Percentiles rank a stretch among this genome's conserved stretches.
These are phyloP conservation scores for Epichloe sibirici DNA, from an alignment of 2,329 filamentous ascomycete genomes.

Conservation along the genomic window DNA sequence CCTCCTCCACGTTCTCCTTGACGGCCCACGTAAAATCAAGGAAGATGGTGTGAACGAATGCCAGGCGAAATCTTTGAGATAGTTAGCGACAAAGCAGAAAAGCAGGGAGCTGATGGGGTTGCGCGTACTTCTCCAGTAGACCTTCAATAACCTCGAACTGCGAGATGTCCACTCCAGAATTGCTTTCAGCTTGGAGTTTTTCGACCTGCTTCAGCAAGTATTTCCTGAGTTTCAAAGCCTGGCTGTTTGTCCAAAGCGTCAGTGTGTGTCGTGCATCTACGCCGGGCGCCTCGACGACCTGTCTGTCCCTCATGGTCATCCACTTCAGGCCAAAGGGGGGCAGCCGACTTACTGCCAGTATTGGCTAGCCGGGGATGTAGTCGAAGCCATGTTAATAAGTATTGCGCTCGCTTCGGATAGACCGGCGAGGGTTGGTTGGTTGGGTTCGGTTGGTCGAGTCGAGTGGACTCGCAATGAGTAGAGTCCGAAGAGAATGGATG, in stretches of 20 bases:
- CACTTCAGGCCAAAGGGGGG: background rate
- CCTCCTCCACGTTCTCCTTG: slow-evolving; percentile 51
- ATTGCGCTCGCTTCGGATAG: slow-evolving; percentile 1
- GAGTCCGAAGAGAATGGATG: slow-evolving; percentile 9
- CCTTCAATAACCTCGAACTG: slow-evolving; percentile 33
- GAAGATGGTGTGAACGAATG: slow-evolving; percentile 62
- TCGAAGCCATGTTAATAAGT: slow-evolving; percentile 5
- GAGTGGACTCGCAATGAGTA: background rate
- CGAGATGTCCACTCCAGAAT: slow-evolving; percentile 25
- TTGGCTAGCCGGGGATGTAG: slow-evolving; percentile 21
- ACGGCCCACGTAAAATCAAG: slow-evolving; percentile 56
- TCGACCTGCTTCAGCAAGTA: slow-evolving; percentile 31
- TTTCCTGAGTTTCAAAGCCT: slow-evolving; percentile 31
- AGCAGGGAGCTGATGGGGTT: slow-evolving; percentile 17
- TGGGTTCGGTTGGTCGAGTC: background rate
- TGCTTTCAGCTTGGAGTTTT: slow-evolving; percentile 25
- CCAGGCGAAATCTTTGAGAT: slow-evolving; percentile 43
- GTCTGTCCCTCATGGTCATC: background rate
- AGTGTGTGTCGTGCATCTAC: background rate
- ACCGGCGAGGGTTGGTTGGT: background rate
- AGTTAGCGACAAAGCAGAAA: background rate
- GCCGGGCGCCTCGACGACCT: background rate
- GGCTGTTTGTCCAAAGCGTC: slow-evolving; percentile 17
- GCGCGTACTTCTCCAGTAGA: slow-evolving; percentile 20
- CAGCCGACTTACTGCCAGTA: slow-evolving; percentile 26